A percentile compares a stretch with the other conserved stretches of the same genome.
Evolutionary conservation across 306 rosid genomes (phyloP).

Genomic region (Sphenostylis stenocarpa): DNA sequence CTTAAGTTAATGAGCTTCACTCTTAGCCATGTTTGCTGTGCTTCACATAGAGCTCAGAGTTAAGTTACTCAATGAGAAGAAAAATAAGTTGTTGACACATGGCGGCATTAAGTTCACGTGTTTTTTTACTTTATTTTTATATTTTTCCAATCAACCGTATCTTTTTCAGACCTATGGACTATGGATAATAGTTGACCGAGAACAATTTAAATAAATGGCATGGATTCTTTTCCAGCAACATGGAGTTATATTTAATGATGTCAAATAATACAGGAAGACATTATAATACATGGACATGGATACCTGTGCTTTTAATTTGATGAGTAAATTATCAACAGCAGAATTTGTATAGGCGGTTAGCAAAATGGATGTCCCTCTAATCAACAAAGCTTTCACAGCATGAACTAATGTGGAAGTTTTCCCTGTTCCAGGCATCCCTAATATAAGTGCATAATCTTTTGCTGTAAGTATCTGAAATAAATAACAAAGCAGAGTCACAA

Average conservation of each 20-base stretch:
- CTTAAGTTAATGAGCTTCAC: not conserved
- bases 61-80: not conserved
- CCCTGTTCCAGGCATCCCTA: constrained; percentile 99
- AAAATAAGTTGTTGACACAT: not conserved
- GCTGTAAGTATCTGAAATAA: constrained; percentile 78
- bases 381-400: constrained; percentile 93
- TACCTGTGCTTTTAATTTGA: constrained; percentile 90
- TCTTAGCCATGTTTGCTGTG: not conserved
- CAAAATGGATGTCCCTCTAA: constrained; percentile 88
- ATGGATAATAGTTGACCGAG: not conserved
- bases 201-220: constrained; percentile 16
- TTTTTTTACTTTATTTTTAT: not conserved
- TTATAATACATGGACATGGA: constrained; percentile 3
- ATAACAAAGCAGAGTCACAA: constrained; percentile 14
- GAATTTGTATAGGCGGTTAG: constrained; percentile 93
- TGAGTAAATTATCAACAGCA: constrained; percentile 92
- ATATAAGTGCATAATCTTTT: constrained; percentile 87
- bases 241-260: not conserved
- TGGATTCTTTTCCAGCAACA: not conserved
- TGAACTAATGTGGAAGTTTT: constrained; percentile 97
- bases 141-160: constrained; percentile 3
- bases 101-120: not conserved
- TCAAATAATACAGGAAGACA: constrained; percentile 7
- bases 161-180: not conserved
- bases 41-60: not conserved